Evolutionary conservation across 176 grass and related monocot genomes (phyloP), one percentile per base, ranked within the genome.

Genomic region (Cymbopogon citratus): DNA sequence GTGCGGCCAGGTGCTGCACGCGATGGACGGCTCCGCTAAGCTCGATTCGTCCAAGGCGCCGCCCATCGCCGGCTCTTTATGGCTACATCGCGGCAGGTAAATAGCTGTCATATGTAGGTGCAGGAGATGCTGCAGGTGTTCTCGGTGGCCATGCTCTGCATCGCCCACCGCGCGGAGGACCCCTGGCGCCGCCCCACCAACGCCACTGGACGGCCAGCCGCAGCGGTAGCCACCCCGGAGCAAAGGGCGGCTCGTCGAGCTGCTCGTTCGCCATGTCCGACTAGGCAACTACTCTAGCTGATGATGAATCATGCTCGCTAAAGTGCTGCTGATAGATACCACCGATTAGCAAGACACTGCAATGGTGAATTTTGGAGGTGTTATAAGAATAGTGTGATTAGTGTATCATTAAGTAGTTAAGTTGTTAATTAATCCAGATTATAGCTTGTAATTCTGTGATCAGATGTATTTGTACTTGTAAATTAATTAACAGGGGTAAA

Each of bases 201-300:
- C 18, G 38, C 35, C 62, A 28, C 35, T 48, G 49, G 56, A 6
- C 7, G 71, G 12, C 65, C 77, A 48, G 61, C 66, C 27, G 64
- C 77, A 48, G 61, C 76, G 80, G 3, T 81, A 88, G 27, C 87
- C 85, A 12, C 83, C 29, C 12, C 38, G 75, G 40, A 91, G 57
- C 41, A 10, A 87, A 84, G 44, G 95, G 80, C 10, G 92, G 83
- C 9, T 94, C 95, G 44, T 93, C 88, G 6, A 93, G 82, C 79
- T 94, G 90, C 78, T 93, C 95, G 7, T 98, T 98, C 46, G 95
- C 88, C 67, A 88, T 98, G 95, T 94, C 90, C 14, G 88, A 99
- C 61, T 93, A 93, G n/a, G n/a, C n/a, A n/a, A 69, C 35, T 48
- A 16, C 76, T 99, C 95, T 1, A 74, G 82, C 57, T 28, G 70